Evolutionary conservation across 2,329 filamentous ascomycete genomes (phyloP), one percentile per base, ranked within the genome.

Genomic region (Colletotrichum destructivum): DNA sequence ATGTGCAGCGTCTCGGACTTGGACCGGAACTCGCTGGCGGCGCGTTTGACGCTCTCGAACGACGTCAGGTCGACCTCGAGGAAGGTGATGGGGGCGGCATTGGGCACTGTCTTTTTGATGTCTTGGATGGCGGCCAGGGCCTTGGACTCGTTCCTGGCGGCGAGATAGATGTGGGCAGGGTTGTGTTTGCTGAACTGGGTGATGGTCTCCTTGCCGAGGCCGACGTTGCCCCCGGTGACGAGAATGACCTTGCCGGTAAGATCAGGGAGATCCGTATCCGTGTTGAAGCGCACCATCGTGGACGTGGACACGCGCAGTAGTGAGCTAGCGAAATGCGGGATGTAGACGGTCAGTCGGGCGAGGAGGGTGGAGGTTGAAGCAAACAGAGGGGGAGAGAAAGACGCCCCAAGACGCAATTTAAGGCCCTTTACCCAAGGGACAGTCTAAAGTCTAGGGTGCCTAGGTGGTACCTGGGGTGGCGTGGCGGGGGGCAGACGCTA

Each of bases 51-150:
- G 8, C 82, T 85, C 8, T 77, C 77, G 13, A 88, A 79, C 8
- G 82, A 85, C 1, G 81, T 68, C 31, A 89, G 82, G 74, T 88
- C 85, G 70, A 86, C 79, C 60, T 83, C 74, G 40, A 88, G 76
- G 63, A 84, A 67, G 23, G 71, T 74, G 72, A 80, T 76, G 5
- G 56, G 61, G 7, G 65, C 62, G 5, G 56, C 64, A 31, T 73
- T 68, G 2, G 75, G 74, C 12, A 75, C 75, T 40, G 73, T 63
- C 6, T 73, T 66, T 62, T 78, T 75, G 74, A 86, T 81, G 35
- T 84, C 80, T 11, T 79, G 73, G 70, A 83, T 81, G n/a, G 80
- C 77, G 42, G 79, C 79, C 13, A 79, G 77, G 18, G 79, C 80
- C 55, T 79, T 80, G 44, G 75, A 78, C 35, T 68, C 54, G 9